Evolutionary conservation across 2,329 filamentous ascomycete species (phyloP).

Genomic region (Arthrinium phaeospermum): DNA sequence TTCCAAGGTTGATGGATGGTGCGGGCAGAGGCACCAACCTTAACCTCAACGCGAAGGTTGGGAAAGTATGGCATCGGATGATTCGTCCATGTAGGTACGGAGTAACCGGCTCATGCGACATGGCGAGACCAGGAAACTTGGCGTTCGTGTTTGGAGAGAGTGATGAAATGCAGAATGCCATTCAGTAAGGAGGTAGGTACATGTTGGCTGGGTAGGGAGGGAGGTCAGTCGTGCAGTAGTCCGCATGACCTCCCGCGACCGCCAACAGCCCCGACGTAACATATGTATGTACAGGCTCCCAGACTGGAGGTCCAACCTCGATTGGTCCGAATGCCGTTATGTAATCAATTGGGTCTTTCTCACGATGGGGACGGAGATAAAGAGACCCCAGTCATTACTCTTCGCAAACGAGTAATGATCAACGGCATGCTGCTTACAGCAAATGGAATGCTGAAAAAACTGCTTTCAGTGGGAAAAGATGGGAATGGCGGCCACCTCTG

Average conservation of each 20-base stretch:
- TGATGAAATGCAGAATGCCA: background rate
- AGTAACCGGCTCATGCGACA: background rate
- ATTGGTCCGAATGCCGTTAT: background rate
- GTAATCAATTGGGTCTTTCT: background rate
- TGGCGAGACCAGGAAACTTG: slow-evolving; percentile 6
- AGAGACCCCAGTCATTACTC: background rate
- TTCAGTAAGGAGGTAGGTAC: background rate
- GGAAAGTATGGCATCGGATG: background rate
- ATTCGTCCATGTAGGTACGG: background rate
- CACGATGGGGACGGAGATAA: slow-evolving; percentile 4
- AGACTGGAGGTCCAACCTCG: background rate
- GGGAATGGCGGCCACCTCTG: background rate
- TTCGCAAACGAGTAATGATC: background rate
- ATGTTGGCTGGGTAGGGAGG: background rate
- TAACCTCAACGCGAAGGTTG: slow-evolving; percentile 5
- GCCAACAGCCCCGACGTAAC: slow-evolving; percentile 6
- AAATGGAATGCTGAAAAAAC: background rate
- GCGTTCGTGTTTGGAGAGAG: background rate
- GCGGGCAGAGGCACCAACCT: slow-evolving; percentile 8
- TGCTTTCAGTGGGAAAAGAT: background rate
- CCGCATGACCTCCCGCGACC: slow-evolving; percentile 3
- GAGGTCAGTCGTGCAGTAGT: background rate
- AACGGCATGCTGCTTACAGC: background rate
- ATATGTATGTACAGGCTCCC: background rate
- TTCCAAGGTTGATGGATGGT: background rate